These are phyloP conservation scores for Plectranthus barbatus DNA, from an alignment of 257 asterid species.

Conservation along the genomic window DNA sequence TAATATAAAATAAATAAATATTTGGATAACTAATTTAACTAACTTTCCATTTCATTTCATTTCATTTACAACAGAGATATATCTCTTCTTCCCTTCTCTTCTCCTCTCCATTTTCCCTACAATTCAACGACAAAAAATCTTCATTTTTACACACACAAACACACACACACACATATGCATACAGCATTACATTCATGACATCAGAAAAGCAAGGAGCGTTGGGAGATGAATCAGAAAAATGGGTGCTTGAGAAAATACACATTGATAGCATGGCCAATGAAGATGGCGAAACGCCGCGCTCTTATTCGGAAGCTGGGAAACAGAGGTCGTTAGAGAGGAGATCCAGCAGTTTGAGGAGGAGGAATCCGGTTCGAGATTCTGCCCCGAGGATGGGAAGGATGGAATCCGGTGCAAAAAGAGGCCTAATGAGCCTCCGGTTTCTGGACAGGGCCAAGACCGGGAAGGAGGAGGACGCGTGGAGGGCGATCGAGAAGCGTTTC, in stretches of 20 bases:
- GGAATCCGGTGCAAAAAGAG: slow-evolving; percentile 55
- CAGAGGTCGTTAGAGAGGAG: neutral
- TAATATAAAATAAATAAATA: neutral
- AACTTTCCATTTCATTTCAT: slow-evolving; percentile 3
- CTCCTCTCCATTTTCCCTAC: neutral
- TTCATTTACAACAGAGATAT: neutral
- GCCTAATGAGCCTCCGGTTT: slow-evolving; percentile 64
- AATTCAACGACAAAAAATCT: neutral
- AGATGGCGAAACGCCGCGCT: slow-evolving; percentile 1
- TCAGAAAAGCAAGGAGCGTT: neutral
- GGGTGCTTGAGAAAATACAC: slow-evolving; percentile 45
- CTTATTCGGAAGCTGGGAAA: neutral
- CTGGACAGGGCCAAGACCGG: slow-evolving; percentile 70
- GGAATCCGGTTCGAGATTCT: slow-evolving; percentile 5
- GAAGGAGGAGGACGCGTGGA: slow-evolving; percentile 82
- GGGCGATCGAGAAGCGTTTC: slow-evolving; percentile 55
- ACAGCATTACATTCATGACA: slow-evolving; percentile 20
- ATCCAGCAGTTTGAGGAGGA: slow-evolving; percentile 18
- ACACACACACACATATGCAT: neutral
- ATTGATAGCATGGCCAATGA: slow-evolving; percentile 38
- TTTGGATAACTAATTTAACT: slow-evolving; percentile 24
- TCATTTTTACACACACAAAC: too few relatives aligned
- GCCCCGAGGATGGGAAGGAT: slow-evolving; percentile 35
- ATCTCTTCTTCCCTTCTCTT: slow-evolving; percentile 1
- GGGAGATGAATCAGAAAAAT: slow-evolving; percentile 33